Evolutionary conservation across 768 basidiomycete species (phyloP).

Genomic region (Clavaria fumosa): DNA sequence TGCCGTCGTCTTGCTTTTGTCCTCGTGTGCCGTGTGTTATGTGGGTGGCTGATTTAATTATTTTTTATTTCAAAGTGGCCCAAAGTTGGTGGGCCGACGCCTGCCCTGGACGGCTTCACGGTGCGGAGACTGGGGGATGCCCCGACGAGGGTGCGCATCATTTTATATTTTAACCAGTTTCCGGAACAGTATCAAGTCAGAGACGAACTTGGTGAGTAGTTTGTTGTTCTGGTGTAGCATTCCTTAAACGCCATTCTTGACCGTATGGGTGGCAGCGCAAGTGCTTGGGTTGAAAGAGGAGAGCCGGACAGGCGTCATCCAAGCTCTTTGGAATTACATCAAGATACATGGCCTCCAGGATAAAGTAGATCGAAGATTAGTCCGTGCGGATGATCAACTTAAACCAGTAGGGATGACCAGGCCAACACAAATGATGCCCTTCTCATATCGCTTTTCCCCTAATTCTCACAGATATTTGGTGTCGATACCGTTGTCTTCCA

Average conservation of each 20-base stretch:
- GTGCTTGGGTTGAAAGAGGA: slow-evolving; percentile 75
- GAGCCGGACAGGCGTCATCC: slow-evolving; percentile 64
- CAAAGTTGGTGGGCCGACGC: slow-evolving; percentile 36
- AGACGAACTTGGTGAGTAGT: slow-evolving; percentile 50
- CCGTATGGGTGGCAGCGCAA: slow-evolving; percentile 27
- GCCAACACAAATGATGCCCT: not conserved
- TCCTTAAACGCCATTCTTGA: not conserved
- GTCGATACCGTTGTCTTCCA: slow-evolving; percentile 60
- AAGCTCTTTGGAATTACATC: slow-evolving; percentile 86
- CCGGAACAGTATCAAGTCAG: slow-evolving; percentile 77
- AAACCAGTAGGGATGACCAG: slow-evolving; percentile 31
- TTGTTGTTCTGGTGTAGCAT: not conserved
- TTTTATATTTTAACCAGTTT: slow-evolving; percentile 75
- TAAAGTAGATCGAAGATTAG: slow-evolving; percentile 57
- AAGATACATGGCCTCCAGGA: slow-evolving; percentile 74
- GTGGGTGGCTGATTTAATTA: too few species aligned
- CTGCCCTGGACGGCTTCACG: slow-evolving; percentile 75
- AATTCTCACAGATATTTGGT: slow-evolving; percentile 42
- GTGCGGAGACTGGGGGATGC: slow-evolving; percentile 68
- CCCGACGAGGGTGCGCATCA: slow-evolving; percentile 61
- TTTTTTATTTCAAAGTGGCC: slow-evolving; percentile 36
- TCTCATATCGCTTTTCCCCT: not conserved
- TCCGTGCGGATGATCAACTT: slow-evolving; percentile 54
- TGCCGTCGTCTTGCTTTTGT: not conserved
- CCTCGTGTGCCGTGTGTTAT: not conserved